Evolutionary conservation across 208 protist species (phyloP), one percentile per base, ranked within the genome.

Genomic region (Porcisia hertigi): DNA sequence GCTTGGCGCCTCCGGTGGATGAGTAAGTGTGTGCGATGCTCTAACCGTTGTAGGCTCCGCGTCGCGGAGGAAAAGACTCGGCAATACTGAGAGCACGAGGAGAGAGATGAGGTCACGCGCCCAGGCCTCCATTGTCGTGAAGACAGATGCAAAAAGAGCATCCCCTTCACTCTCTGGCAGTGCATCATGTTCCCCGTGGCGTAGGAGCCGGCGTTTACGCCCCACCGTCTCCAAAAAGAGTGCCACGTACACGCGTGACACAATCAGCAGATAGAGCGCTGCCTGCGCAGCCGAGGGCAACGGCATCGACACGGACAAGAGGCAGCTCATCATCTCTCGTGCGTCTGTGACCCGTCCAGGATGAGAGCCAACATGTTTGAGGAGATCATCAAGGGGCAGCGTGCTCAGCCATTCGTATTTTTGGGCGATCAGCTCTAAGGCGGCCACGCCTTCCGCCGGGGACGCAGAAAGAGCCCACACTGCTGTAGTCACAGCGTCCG

Each of bases 41-140:
- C 47, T 60, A 8, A 85, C 30, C 8, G 64, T 78, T 18, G 67
- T 58, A 23, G 76, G 72, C 62, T 69, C 71, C 3, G 77, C 82
- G 58, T 83, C 78, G 4, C 47, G 53, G 1, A 74, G 58, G 12
- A 64, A 67, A 30, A 87, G 80, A n/a, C 58, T 57, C 6, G 83
- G 80, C n/a, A 85, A 63, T 0, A 87, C 52, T 11, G 54, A 53
- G 62, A 45, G 52, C 25, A 76, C 53, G 6, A 87, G 36, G 20
- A 72, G 6, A 18, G 62, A 12, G 23, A 80, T 52, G 9, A 93
- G 63, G 43, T 86, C 85, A 3, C 74, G n/a, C 59, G 77, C 83
- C 88, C 88, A 93, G 47, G 86, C 73, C 45, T 66, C 71, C 82
- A 93, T 86, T 0, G 73, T 82, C 2, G 45, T n/a, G 12, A 8